A percentile compares a stretch with the other conserved stretches of the same genome.
Conservation (phyloP, 768 basidiomycete species). For the Phylloporus sp. region DNA sequence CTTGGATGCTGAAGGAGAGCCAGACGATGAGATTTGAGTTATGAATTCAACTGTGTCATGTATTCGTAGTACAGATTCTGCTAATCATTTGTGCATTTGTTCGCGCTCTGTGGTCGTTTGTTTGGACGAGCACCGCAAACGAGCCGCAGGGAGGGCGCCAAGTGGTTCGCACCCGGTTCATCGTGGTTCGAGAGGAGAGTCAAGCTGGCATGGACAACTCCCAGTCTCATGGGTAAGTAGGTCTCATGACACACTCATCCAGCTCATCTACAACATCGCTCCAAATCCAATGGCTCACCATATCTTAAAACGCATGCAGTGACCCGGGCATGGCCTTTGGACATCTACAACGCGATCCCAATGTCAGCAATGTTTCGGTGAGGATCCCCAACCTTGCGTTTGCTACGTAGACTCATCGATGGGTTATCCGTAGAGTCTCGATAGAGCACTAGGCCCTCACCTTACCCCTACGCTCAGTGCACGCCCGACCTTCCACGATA, state of each 20-base stretch:
- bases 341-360: conserved; percentile 56
- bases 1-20: conserved; percentile 41
- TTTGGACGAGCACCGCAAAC: conserved; percentile 24
- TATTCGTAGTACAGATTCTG: conserved; percentile 17
- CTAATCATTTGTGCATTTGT: conserved; percentile 22
- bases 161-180: conserved; percentile 36
- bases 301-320: conserved; percentile 34
- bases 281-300: conserved; percentile 11
- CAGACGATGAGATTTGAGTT: conserved; percentile 47
- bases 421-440: conserved; percentile 43
- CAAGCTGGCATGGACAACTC: conserved; percentile 31
- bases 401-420: conserved; percentile 27
- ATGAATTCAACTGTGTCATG: conserved; percentile 20
- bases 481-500: conserved; percentile 32
- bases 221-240: conserved; percentile 33
- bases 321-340: conserved; percentile 60
- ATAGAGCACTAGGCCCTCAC: conserved; percentile 57
- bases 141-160: conserved; percentile 30
- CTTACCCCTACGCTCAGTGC: conserved; percentile 36
- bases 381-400: conserved; percentile 29
- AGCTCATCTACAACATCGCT: not conserved
- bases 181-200: conserved; percentile 29
- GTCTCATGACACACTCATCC: conserved; percentile 7
- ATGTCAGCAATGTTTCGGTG: conserved; percentile 57
- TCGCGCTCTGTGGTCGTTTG: conserved; percentile 21